Evolutionary conservation across 352 stramenopile genomes (phyloP).

Genomic region (Phytophthora tentaculata): DNA sequence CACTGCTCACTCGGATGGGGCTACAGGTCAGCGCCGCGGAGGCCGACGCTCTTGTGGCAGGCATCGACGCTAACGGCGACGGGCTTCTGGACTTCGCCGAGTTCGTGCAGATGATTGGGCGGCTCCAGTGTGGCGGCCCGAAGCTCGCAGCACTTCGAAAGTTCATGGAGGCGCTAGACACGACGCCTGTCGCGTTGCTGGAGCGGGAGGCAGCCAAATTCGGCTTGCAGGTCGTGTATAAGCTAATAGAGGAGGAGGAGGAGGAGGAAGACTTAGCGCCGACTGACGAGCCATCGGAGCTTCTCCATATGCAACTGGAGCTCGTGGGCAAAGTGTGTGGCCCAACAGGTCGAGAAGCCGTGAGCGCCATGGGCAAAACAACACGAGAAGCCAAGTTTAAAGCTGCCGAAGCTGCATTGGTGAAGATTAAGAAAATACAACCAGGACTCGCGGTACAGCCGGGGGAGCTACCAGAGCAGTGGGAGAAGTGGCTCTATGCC

Average conservation of each 20-base stretch:
- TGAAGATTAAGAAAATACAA: conserved; percentile 64
- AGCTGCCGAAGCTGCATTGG: conserved; percentile 59
- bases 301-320: conserved; percentile 55
- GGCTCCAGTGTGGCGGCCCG: conserved; percentile 60
- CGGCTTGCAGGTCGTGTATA: conserved; percentile 50
- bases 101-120: conserved; percentile 59
- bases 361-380: conserved; percentile 55
- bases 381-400: conserved; percentile 81
- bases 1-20: conserved; percentile 59
- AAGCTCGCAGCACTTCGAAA: conserved; percentile 50
- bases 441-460: conserved; percentile 61
- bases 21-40: conserved; percentile 56
- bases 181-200: conserved; percentile 63
- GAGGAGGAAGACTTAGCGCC: conserved; percentile 27
- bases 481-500: conserved; percentile 63
- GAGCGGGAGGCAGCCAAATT: conserved; percentile 74
- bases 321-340: conserved; percentile 64
- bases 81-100: conserved; percentile 69
- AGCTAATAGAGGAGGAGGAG: conserved; percentile 52
- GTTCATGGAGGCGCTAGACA: conserved; percentile 62
- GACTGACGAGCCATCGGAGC: neutral
- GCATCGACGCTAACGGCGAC: conserved; percentile 65
- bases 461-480: conserved; percentile 57
- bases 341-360: conserved; percentile 34
- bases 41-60: conserved; percentile 52